Evolutionary conservation across 2,329 filamentous ascomycete genomes (phyloP).

Genomic region (Cladosporium phlei): DNA sequence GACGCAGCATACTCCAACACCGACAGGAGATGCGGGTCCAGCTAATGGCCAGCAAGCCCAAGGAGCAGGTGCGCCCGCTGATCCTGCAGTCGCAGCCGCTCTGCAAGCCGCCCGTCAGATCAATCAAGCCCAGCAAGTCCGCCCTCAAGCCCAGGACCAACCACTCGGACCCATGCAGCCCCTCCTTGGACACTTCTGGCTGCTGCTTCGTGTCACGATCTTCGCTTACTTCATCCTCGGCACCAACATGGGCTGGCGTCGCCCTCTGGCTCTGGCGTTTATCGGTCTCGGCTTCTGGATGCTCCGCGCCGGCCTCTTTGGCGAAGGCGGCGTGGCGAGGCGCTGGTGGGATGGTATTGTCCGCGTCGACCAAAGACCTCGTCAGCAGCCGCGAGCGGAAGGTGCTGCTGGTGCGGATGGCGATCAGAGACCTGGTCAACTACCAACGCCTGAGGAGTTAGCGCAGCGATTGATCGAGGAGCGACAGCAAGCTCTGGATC

Average conservation of each 20-base stretch:
- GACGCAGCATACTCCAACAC: constrained; percentile 17
- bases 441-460: constrained; percentile 39
- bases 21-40: constrained; percentile 7
- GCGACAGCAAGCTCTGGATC: constrained; percentile 19
- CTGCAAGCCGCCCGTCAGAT: constrained; percentile 8
- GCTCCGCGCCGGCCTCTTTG: constrained; percentile 39
- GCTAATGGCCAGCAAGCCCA: constrained; percentile 12
- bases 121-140: constrained; percentile 19
- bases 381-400: constrained; percentile 3
- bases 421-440: constrained; percentile 18
- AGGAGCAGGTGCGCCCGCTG: constrained; percentile 12
- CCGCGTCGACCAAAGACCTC: constrained; percentile 21
- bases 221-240: constrained; percentile 56
- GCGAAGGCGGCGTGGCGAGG: constrained; percentile 34
- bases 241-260: constrained; percentile 40
- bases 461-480: constrained; percentile 37
- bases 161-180: constrained; percentile 25
- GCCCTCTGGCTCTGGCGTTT: constrained; percentile 38
- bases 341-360: constrained; percentile 44
- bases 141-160: constrained; percentile 6
- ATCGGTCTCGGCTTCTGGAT: constrained; percentile 40
- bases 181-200: constrained; percentile 47
- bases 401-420: constrained; percentile 9
- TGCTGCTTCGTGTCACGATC: constrained; percentile 53
- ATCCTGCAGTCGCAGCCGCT: constrained; percentile 14